Conservation (phyloP, 1,284 basidiomycete species). For the Fereydounia khargensis region DNA sequence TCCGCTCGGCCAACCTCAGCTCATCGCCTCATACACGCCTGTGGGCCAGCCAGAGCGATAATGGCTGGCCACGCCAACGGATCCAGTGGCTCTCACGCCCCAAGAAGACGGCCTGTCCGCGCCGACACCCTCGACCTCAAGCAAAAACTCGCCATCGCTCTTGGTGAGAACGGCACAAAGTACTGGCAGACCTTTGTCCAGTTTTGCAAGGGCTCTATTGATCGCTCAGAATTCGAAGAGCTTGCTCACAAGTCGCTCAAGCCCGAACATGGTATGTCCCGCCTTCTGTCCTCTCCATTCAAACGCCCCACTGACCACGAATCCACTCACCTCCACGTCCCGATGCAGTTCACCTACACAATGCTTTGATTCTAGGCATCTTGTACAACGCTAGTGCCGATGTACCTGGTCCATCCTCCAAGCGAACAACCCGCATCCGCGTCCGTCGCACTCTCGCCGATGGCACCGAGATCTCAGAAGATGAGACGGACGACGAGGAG, state of each 20-base stretch:
- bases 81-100: conserved; percentile 14
- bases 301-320: too few species aligned
- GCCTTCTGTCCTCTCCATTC: background rate
- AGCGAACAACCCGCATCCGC: conserved; percentile 5
- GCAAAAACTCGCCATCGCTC: conserved; percentile 45
- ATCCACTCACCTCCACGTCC: background rate
- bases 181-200: conserved; percentile 59
- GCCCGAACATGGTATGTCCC: conserved; percentile 43
- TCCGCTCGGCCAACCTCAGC: too few species aligned
- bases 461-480: conserved; percentile 24
- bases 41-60: too few species aligned
- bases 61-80: too few species aligned
- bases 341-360: conserved; percentile 58
- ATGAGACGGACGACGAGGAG: conserved; percentile 31
- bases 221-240: conserved; percentile 57
- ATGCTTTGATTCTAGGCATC: conserved; percentile 59
- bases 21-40: too few species aligned
- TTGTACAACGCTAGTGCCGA: conserved; percentile 58
- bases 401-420: conserved; percentile 39
- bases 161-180: conserved; percentile 43
- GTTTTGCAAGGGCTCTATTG: conserved; percentile 58
- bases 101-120: conserved; percentile 29
- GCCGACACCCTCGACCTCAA: conserved; percentile 50
- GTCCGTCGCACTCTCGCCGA: conserved; percentile 31
- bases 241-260: conserved; percentile 41